Evolutionary conservation across 108 stramenopile genomes (phyloP).

Genomic region (Schizochytrium sp.): DNA sequence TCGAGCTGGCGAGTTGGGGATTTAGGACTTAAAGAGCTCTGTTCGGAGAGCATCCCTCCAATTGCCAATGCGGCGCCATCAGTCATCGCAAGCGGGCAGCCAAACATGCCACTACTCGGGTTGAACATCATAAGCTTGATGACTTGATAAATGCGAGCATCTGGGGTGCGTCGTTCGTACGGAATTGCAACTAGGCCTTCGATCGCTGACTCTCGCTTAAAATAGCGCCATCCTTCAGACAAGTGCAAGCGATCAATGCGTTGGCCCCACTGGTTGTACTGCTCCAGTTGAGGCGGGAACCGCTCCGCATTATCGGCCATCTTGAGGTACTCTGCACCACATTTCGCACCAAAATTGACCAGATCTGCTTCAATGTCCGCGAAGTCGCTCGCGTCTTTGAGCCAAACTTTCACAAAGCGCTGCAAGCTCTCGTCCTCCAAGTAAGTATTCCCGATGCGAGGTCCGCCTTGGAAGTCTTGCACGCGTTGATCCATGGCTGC

Average conservation of each 20-base stretch:
- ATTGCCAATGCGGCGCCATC: slow-evolving; percentile 47
- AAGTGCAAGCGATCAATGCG: slow-evolving; percentile 41
- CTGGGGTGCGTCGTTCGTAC: slow-evolving; percentile 29
- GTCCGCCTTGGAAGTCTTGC: slow-evolving; percentile 42
- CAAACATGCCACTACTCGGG: slow-evolving; percentile 56
- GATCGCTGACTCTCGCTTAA: slow-evolving; percentile 38
- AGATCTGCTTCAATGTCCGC: slow-evolving; percentile 3
- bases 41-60: background rate
- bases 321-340: slow-evolving; percentile 52
- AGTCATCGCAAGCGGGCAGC: slow-evolving; percentile 52
- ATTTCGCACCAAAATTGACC: background rate
- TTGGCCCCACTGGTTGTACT: slow-evolving; percentile 51
- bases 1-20: background rate
- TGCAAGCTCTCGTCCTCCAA: slow-evolving; percentile 47
- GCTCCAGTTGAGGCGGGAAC: slow-evolving; percentile 41
- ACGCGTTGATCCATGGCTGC: slow-evolving; percentile 54
- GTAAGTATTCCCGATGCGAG: slow-evolving; percentile 45
- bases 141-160: slow-evolving; percentile 28
- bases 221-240: slow-evolving; percentile 39
- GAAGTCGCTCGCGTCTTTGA: background rate
- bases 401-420: background rate
- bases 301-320: slow-evolving; percentile 56
- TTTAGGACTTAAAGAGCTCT: background rate
- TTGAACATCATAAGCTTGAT: slow-evolving; percentile 40
- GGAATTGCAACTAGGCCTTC: slow-evolving; percentile 57